Conservation (phyloP, 148 eudicot species). For the Nepenthes mirabilis region DNA sequence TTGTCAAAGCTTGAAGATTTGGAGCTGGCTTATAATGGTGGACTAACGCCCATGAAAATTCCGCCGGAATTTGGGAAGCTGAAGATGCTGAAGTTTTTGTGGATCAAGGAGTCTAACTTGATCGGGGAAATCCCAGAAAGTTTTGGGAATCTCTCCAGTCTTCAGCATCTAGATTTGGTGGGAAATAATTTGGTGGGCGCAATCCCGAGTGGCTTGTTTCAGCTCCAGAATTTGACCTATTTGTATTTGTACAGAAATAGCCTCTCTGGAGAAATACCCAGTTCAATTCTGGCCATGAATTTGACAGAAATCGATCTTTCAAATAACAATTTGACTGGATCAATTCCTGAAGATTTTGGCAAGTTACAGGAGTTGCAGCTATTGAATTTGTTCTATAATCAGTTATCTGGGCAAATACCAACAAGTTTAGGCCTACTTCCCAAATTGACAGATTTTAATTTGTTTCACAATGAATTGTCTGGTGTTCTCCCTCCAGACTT, state of each 20-base stretch:
- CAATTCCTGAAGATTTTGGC: constrained; percentile 30
- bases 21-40: constrained; percentile 18
- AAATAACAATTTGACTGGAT: constrained; percentile 28
- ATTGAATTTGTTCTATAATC: constrained; percentile 26
- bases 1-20: constrained; percentile 28
- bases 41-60: constrained; percentile 18
- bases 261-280: constrained; percentile 50
- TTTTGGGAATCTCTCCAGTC: constrained; percentile 26
- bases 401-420: constrained; percentile 35
- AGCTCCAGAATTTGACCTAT: constrained; percentile 32
- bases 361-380: constrained; percentile 18
- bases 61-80: constrained; percentile 40
- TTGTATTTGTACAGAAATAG: constrained; percentile 37
- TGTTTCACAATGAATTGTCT: constrained; percentile 32
- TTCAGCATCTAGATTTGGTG: constrained; percentile 40
- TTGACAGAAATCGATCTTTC: constrained; percentile 34
- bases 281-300: constrained; percentile 19
- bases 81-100: constrained; percentile 18
- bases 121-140: constrained; percentile 44
- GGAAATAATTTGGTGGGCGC: constrained; percentile 31
- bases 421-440: constrained; percentile 28
- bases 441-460: constrained; percentile 11
- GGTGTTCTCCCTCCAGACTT: constrained; percentile 52
- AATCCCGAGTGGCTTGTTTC: constrained; percentile 52
- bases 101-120: constrained; percentile 32